Evolutionary conservation across 352 stramenopile genomes (phyloP), one percentile per base, ranked within the genome.

Genomic region (Pythium aquatile): DNA sequence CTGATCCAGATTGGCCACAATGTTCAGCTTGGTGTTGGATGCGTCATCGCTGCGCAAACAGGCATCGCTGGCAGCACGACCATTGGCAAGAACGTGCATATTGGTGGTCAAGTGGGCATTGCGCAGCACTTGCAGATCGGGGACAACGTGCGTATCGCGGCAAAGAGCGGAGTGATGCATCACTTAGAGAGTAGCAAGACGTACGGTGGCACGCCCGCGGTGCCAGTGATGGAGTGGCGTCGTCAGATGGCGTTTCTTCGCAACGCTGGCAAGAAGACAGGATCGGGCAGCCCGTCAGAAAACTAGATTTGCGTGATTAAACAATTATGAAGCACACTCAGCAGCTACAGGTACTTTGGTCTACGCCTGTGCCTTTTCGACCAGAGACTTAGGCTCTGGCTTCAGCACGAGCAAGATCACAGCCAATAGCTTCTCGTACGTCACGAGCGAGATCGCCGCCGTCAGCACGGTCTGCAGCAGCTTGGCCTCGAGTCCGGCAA

Each of bases 381-480:
- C 68, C 24, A 82, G 58, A 42, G 65, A 62, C 26, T 65, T 69
- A 48, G 68, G 70, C 37, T 61, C 56, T 60, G 83, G 76, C 30
- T 79, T 72, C 67, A 89, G 66, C 57, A 88, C 33, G 49, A 85
- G 26, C 47, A 89, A 60, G 53, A 88, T 87, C 32, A 88, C 54
- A 16, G 75, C 71, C 47, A 89, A 62, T 54, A 97, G 87, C 71
- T 98, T 95, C 65, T 98, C 94, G 78, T 98, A 98, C 17, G 90
- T 96, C 62, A 98, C 79, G 63, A 98, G 96, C 39, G 88, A 96
- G 69, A 98, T 94, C 53, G 92, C 90, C 7, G 88, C 91, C 0
- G 91, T 98, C 47, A 98, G 75, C 24, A 98, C 93, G 1, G 96
- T 98, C 69, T 98, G 94, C 44, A 97, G 64, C 16, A 98, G 73